phyloP scores from a whole-genome alignment of 2,329 filamentous ascomycete genomes.

The Exserohilum rostratum region DNA sequence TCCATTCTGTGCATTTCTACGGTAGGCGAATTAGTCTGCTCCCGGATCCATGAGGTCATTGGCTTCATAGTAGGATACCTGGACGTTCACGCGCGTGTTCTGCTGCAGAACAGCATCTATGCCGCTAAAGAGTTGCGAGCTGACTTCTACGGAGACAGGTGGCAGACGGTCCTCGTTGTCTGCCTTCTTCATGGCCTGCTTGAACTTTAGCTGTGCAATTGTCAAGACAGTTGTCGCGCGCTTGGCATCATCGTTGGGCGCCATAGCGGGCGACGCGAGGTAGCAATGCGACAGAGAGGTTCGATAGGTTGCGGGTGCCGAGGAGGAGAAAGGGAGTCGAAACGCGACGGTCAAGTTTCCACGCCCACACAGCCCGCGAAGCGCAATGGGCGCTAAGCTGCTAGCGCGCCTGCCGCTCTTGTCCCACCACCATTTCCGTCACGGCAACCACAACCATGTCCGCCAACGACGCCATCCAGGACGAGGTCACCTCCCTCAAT shows the following conservation, averaged over 20 bases:
- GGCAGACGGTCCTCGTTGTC: slow-evolving; percentile 24
- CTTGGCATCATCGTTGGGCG: slow-evolving; percentile 28
- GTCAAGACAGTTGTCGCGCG: slow-evolving; percentile 30
- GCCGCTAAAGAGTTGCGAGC: slow-evolving; percentile 30
- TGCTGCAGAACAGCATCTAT: slow-evolving; percentile 37
- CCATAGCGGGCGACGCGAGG: slow-evolving; percentile 21
- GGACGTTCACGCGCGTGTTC: slow-evolving; percentile 37
- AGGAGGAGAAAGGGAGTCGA: neutral
- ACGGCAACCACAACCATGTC: slow-evolving; percentile 29
- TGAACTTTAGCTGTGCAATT: slow-evolving; percentile 39
- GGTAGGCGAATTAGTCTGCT: slow-evolving; percentile 41
- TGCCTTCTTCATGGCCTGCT: slow-evolving; percentile 33
- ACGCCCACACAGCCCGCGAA: neutral
- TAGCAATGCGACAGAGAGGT: slow-evolving; percentile 8
- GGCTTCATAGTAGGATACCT: slow-evolving; percentile 40
- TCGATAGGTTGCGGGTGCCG: slow-evolving; percentile 4
- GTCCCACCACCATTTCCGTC: slow-evolving; percentile 17
- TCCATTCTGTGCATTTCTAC: slow-evolving; percentile 88
- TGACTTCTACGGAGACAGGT: slow-evolving; percentile 29
- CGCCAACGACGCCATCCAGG: slow-evolving; percentile 58
- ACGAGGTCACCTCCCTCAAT: slow-evolving; percentile 82
- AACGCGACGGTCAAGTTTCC: slow-evolving; percentile 16
- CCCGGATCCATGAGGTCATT: slow-evolving; percentile 24
- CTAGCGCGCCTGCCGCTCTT: slow-evolving; percentile 18
- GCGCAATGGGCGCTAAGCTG: slow-evolving; percentile 10